Evolutionary conservation across 2,329 filamentous ascomycete genomes (phyloP).

Genomic region (Didymosphaeria variabile): DNA sequence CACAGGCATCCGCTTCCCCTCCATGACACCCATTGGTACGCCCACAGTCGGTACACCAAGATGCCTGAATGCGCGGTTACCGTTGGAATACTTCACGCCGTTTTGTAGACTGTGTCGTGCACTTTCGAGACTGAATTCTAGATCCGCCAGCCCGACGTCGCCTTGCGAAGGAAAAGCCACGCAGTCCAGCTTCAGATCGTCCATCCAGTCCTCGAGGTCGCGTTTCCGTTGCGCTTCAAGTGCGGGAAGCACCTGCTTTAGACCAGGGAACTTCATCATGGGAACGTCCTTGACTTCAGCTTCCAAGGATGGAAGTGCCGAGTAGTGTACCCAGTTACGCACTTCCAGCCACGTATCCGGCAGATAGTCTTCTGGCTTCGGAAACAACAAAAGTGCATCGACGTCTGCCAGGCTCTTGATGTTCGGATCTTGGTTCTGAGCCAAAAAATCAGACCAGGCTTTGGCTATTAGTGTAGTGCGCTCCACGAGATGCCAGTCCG

Average conservation of each 20-base stretch:
- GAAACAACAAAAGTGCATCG: conserved; percentile 45
- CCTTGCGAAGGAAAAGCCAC: conserved; percentile 62
- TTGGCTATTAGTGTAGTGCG: conserved; percentile 60
- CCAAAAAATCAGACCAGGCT: conserved; percentile 63
- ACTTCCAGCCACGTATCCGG: conserved; percentile 52
- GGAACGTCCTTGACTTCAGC: conserved; percentile 36
- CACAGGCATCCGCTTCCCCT: conserved; percentile 59
- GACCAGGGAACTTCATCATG: conserved; percentile 49
- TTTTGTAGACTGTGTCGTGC: conserved; percentile 55
- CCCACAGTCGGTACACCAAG: conserved; percentile 64
- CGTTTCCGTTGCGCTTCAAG: conserved; percentile 60
- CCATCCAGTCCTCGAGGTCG: conserved; percentile 63
- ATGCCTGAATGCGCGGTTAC: conserved; percentile 63
- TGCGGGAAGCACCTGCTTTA: conserved; percentile 54
- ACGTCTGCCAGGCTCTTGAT: conserved; percentile 39
- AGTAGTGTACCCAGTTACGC: conserved; percentile 53
- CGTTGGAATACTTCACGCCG: conserved; percentile 64
- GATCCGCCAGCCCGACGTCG: conserved; percentile 60
- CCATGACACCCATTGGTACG: conserved; percentile 63
- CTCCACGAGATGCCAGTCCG: conserved; percentile 58
- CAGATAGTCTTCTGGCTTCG: conserved; percentile 45
- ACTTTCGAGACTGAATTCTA: conserved; percentile 51
- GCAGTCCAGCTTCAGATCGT: conserved; percentile 52
- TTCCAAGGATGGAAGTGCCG: conserved; percentile 41
- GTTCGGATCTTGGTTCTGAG: neutral